Conservation (phyloP, 768 basidiomycete genomes). For the Hericium rajendrae region DNA sequence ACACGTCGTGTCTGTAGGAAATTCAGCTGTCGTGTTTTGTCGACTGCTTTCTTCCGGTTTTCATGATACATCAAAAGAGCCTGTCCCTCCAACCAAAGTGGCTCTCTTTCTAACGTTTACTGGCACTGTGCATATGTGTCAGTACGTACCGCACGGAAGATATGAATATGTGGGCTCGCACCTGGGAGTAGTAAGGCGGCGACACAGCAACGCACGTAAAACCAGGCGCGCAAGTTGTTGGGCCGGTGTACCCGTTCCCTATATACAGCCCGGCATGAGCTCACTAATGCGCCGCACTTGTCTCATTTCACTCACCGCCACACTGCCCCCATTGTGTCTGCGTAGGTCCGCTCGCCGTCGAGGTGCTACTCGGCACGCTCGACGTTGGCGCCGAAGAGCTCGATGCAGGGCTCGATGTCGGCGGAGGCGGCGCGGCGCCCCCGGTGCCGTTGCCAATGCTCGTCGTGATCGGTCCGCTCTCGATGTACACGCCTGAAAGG, state of each 20-base stretch:
- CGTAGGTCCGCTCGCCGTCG: slow-evolving; percentile 27
- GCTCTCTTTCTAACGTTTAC: too few relatives aligned
- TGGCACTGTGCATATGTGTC: too few relatives aligned
- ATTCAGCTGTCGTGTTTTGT: too few relatives aligned
- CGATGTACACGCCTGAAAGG: slow-evolving; percentile 51
- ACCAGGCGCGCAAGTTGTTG: slow-evolving; percentile 33
- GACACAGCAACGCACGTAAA: slow-evolving; percentile 38
- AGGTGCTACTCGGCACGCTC: slow-evolving; percentile 21
- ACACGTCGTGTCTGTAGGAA: too few relatives aligned
- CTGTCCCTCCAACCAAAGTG: too few relatives aligned
- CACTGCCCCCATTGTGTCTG: slow-evolving; percentile 45
- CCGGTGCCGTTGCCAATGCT: slow-evolving; percentile 30
- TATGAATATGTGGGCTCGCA: slow-evolving; percentile 10
- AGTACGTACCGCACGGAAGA: too few relatives aligned
- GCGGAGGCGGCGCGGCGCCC: slow-evolving; percentile 1
- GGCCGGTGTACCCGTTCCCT: slow-evolving; percentile 38
- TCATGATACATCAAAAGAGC: too few relatives aligned
- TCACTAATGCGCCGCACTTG: neutral
- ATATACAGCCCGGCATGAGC: neutral
- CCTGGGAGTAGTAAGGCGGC: slow-evolving; percentile 45
- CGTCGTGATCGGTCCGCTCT: slow-evolving; percentile 47
- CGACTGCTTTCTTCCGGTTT: too few relatives aligned
- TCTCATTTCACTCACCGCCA: slow-evolving; percentile 28
- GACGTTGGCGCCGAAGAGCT: slow-evolving; percentile 17
- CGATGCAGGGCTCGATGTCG: slow-evolving; percentile 2